Evolutionary conservation across 73 alveolate genomes (phyloP).

Genomic region (Durusdinium trenchii): DNA sequence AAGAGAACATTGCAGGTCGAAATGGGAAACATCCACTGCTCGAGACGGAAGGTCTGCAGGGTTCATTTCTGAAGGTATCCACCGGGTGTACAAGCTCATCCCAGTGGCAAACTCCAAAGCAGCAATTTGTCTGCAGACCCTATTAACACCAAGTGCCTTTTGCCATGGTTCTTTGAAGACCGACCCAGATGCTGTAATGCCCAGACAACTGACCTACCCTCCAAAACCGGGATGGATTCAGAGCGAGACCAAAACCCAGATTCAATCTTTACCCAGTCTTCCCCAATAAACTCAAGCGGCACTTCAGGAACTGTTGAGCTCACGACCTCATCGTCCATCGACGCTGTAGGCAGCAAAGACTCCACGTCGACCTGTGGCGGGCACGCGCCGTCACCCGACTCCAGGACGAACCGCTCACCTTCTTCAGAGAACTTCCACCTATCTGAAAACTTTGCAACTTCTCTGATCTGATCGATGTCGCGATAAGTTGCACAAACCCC

Average conservation of each 20-base stretch:
- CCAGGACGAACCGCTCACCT: not conserved
- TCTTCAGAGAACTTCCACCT: not conserved
- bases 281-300: not conserved
- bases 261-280: not conserved
- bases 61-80: not conserved
- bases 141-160: not conserved
- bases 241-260: not conserved
- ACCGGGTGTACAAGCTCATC: not conserved
- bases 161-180: not conserved
- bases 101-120: not conserved
- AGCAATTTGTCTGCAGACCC: slow-evolving; percentile 24
- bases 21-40: not conserved
- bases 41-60: not conserved
- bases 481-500: not conserved
- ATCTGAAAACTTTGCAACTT: not conserved
- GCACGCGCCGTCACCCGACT: not conserved
- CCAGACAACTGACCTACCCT: slow-evolving; percentile 31
- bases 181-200: not conserved
- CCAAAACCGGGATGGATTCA: slow-evolving; percentile 8
- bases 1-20: not conserved
- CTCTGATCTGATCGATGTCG: not conserved
- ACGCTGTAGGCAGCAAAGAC: not conserved
- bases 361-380: not conserved
- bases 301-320: not conserved
- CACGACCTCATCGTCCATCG: not conserved